Conservation (phyloP, 192 early-diverging fungal species). For the Piromyces sp. region DNA sequence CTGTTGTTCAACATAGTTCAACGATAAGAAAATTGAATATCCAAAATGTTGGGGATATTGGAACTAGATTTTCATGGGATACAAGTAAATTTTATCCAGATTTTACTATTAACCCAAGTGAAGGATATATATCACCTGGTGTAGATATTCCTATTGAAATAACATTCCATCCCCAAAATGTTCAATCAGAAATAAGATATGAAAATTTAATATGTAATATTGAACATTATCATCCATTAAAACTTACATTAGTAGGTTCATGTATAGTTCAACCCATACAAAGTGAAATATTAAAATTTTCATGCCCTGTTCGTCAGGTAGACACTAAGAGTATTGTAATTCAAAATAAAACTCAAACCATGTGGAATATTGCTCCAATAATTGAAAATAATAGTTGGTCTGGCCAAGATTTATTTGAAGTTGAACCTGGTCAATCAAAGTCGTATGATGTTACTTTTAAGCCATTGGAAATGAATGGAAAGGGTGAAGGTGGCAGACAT, state of each 20-base stretch:
- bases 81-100: slow-evolving; percentile 20
- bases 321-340: slow-evolving; percentile 29
- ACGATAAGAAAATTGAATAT: slow-evolving; percentile 30
- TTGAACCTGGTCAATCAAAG: slow-evolving; percentile 32
- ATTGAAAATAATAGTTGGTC: slow-evolving; percentile 40
- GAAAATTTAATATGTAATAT: slow-evolving; percentile 28
- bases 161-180: slow-evolving; percentile 29
- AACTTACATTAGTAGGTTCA: slow-evolving; percentile 32
- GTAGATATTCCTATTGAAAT: slow-evolving; percentile 42
- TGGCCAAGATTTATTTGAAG: slow-evolving; percentile 28
- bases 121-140: slow-evolving; percentile 44
- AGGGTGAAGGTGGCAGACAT: slow-evolving; percentile 16
- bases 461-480: slow-evolving; percentile 23
- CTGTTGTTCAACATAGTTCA: slow-evolving; percentile 33
- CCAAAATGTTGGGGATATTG: slow-evolving; percentile 38
- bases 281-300: slow-evolving; percentile 33
- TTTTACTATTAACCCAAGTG: slow-evolving; percentile 34
- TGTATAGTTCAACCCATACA: slow-evolving; percentile 33
- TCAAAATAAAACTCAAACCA: slow-evolving; percentile 19
- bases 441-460: slow-evolving; percentile 32
- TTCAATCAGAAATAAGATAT: slow-evolving; percentile 34
- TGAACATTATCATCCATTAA: slow-evolving; percentile 17
- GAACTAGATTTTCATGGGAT: slow-evolving; percentile 34
- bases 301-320: slow-evolving; percentile 26
- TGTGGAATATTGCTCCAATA: slow-evolving; percentile 34